phyloP scores from a whole-genome alignment of 2,329 filamentous ascomycete genomes.

The Botrytis byssoidea region DNA sequence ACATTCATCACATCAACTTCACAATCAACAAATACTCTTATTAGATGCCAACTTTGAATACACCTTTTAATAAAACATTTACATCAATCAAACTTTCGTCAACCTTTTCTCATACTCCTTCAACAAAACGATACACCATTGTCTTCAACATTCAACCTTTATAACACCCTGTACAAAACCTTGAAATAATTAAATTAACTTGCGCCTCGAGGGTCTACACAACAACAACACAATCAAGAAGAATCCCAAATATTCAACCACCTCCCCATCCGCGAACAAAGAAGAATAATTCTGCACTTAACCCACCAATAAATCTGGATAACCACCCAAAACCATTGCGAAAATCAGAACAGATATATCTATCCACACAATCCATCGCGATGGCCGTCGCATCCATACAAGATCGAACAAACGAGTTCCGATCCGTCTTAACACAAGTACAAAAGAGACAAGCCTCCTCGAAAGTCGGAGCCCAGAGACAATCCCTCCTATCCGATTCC shows the following conservation, averaged over 20 bases:
- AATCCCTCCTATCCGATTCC: conserved; percentile 73
- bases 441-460: conserved; percentile 74
- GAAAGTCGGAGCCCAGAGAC: conserved; percentile 76
- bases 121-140: background rate
- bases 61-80: background rate
- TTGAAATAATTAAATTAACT: background rate
- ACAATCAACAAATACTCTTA: background rate
- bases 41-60: background rate
- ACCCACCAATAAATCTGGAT: conserved; percentile 14
- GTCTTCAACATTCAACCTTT: background rate
- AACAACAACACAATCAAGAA: background rate
- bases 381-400: conserved; percentile 80
- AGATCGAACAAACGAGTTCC: conserved; percentile 95
- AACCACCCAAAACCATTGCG: conserved; percentile 15
- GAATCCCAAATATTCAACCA: background rate
- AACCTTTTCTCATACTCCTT: background rate
- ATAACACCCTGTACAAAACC: background rate
- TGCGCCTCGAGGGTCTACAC: background rate
- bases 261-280: background rate
- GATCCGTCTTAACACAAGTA: conserved; percentile 81
- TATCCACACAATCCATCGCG: background rate
- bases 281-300: background rate
- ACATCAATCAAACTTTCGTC: background rate
- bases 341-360: too few relatives aligned
- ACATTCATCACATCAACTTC: background rate